Base-by-base conservation (phyloP, 192 early-diverging fungal genomes). In the Rhizophagus prolifer region DNA sequence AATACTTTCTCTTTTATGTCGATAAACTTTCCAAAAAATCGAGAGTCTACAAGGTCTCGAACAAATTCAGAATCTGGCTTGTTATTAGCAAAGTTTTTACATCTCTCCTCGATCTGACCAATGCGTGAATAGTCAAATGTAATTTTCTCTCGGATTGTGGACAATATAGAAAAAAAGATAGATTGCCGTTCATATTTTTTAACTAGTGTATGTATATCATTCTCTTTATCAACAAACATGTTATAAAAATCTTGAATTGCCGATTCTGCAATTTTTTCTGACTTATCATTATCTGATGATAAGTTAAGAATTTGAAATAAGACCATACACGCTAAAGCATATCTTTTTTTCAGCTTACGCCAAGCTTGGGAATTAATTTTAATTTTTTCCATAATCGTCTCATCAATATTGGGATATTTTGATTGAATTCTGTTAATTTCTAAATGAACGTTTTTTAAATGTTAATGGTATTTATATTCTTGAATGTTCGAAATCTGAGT, bases 391-490 rank as follows among this genome's bases (percentile, higher is more conserved):
- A 44, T n/a, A 9, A 44, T 67, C 9, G 19, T 67, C 3, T 41
- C 21, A 9, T 67, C 34, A 4, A 67, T 67, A 1, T 31, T n/a
- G 21, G 65, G 65, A 34, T 67, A 67, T 67, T 67, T 67, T 41
- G 9, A 12, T 34, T 67, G 7, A 41, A 67, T 38, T 25, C 34
- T 38, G 14, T 67, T 67, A 12, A 67, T 9, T 3, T 44, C 65
- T 67, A 36, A 44, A 67, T 41, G 30, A 38, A 38, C 7, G 19
- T 9, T 65, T 19, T 38, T 23, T 8, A 38, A 41, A 38, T 21
- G 7, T 34, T 34, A 38, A 38, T 38, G 25, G 10, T 8, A 21
- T n/a, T 10, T 38, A 36, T 38, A 36, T 16, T 67, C 25, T 9
- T 67, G 1, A 38, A 12, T n/a, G 5, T 19, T 54, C 19, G 16